Conservation (phyloP, 192 early-diverging fungal species). For the Thoreauomyces humboldtii region DNA sequence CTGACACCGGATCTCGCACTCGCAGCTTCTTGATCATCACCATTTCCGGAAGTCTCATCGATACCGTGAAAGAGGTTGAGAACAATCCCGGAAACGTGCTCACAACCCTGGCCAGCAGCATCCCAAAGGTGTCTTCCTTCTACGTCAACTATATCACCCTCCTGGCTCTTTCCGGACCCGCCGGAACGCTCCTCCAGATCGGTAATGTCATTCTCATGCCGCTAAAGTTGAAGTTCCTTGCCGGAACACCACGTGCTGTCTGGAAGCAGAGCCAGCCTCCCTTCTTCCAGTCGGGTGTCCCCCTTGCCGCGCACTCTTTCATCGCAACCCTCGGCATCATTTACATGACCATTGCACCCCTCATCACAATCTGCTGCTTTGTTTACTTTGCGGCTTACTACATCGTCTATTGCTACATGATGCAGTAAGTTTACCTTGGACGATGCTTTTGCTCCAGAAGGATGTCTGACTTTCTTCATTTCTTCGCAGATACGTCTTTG, state of each 20-base stretch:
- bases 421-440: constrained; percentile 44
- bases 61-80: constrained; percentile 42
- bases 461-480: neutral
- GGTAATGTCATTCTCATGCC: constrained; percentile 59
- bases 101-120: constrained; percentile 42
- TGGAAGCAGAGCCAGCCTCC: constrained; percentile 53
- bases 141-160: constrained; percentile 79
- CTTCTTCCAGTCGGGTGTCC: constrained; percentile 31
- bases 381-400: constrained; percentile 70
- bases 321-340: constrained; percentile 56
- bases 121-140: constrained; percentile 72
- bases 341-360: constrained; percentile 72
- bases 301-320: constrained; percentile 24
- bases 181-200: constrained; percentile 65
- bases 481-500: constrained; percentile 16
- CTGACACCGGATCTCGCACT: no score
- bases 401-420: constrained; percentile 73
- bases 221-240: constrained; percentile 46
- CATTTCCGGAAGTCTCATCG: constrained; percentile 58
- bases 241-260: constrained; percentile 55
- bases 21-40: constrained; percentile 71
- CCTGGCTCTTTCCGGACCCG: constrained; percentile 56
- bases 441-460: no score
- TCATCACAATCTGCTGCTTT: constrained; percentile 66
- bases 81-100: constrained; percentile 44